phyloP scores from a whole-genome alignment of 768 basidiomycete genomes.

The Amanita pallidorosea region DNA sequence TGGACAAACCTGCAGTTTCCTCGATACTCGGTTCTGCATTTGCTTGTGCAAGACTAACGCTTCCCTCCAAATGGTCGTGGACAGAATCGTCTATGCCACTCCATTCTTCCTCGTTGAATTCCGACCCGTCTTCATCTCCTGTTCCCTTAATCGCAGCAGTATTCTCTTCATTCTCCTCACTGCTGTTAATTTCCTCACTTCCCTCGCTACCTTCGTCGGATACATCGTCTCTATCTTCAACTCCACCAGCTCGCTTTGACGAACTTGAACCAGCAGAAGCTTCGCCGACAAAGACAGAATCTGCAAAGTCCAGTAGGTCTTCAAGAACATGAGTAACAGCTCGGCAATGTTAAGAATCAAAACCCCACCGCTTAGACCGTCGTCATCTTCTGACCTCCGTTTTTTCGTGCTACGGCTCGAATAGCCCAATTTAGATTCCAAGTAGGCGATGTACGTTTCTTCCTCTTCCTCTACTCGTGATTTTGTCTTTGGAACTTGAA shows the following conservation, averaged over 20 bases:
- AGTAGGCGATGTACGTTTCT: conserved; percentile 75
- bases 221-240: conserved; percentile 13
- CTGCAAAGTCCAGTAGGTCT: conserved; percentile 49
- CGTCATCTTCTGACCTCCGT: conserved; percentile 39
- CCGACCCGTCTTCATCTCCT: conserved; percentile 11
- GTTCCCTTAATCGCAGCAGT: background rate
- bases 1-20: conserved; percentile 5
- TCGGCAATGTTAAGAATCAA: conserved; percentile 9
- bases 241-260: conserved; percentile 2
- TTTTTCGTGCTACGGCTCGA: conserved; percentile 30
- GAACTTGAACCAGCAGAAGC: background rate
- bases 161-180: conserved; percentile 4
- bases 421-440: conserved; percentile 71
- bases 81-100: conserved; percentile 20
- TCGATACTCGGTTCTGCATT: conserved; percentile 9
- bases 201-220: conserved; percentile 17
- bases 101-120: conserved; percentile 21
- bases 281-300: conserved; percentile 18
- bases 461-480: conserved; percentile 43
- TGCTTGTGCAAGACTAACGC: background rate
- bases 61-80: conserved; percentile 5
- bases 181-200: background rate
- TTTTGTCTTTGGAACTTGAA: conserved; percentile 3
- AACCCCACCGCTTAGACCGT: conserved; percentile 74
- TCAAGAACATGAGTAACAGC: background rate